Conservation (phyloP, 1,284 basidiomycete genomes). For the Hemileia vastatrix region DNA sequence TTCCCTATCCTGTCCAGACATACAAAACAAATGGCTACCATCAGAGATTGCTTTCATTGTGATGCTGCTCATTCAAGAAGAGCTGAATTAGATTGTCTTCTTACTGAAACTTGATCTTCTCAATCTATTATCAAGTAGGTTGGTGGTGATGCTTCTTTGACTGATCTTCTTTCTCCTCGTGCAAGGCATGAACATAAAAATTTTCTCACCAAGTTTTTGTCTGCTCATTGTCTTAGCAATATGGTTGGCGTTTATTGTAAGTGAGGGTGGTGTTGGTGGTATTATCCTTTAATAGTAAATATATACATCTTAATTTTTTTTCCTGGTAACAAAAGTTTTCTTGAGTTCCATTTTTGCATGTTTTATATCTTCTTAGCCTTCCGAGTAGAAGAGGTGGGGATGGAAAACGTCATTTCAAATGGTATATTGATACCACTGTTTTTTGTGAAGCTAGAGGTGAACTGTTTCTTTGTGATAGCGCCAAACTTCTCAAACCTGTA, state of each 20-base stretch:
- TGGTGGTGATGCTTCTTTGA: conserved; percentile 5
- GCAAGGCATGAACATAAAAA: conserved; percentile 10
- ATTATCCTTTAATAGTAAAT: too few relatives aligned
- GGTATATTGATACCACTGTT: conserved; percentile 30
- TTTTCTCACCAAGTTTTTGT: conserved; percentile 7
- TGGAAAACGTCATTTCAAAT: conserved; percentile 26
- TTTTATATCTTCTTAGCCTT: conserved; percentile 26
- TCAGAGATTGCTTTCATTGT: conserved; percentile 9
- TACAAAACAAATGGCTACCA: conserved; percentile 16
- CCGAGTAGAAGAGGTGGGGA: conserved; percentile 22
- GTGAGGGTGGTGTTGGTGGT: too few relatives aligned
- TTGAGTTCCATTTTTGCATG: conserved; percentile 25
- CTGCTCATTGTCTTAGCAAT: conserved; percentile 14
- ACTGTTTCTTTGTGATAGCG: conserved; percentile 25
- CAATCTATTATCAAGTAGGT: conserved; percentile 16
- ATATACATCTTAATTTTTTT: too few relatives aligned
- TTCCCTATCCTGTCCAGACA: neutral
- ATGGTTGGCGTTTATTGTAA: conserved; percentile 20
- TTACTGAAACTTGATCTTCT: conserved; percentile 9
- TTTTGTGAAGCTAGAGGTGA: conserved; percentile 30
- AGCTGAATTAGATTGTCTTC: conserved; percentile 14
- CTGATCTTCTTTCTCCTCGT: conserved; percentile 2
- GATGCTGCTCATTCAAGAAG: conserved; percentile 13
- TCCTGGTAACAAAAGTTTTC: conserved; percentile 27
- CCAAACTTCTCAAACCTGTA: conserved; percentile 30